Percentiles rank a stretch among this genome's conserved stretches.
Evolutionary conservation across 2,329 filamentous ascomycete species (phyloP).

Genomic region (Trichoderma endophyticum): DNA sequence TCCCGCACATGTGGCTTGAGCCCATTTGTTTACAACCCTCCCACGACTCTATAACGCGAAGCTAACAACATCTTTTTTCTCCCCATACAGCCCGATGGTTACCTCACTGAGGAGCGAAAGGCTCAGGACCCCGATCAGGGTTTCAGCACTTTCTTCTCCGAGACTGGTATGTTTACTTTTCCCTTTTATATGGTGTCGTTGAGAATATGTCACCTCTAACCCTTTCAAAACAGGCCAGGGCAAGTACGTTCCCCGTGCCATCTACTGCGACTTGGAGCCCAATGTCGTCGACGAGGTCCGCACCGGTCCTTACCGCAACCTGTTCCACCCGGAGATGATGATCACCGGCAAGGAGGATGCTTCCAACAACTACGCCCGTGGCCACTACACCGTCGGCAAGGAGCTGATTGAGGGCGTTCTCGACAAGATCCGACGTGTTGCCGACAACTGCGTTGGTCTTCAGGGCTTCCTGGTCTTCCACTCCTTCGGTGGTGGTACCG

Average conservation of each 20-base stretch:
- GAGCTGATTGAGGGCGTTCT: slow-evolving; percentile 97
- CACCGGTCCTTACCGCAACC: slow-evolving; percentile 90
- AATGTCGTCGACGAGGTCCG: slow-evolving; percentile 99
- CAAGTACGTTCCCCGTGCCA: slow-evolving; percentile 98
- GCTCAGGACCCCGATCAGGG: slow-evolving; percentile 87
- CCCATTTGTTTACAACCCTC: slow-evolving; percentile 16
- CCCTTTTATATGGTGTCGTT: background rate
- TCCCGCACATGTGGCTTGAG: slow-evolving; percentile 12
- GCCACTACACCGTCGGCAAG: slow-evolving; percentile 99
- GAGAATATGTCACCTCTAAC: background rate
- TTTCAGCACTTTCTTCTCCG: slow-evolving; percentile 99
- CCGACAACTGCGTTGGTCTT: slow-evolving; percentile 96
- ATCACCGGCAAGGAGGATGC: slow-evolving; percentile 99
- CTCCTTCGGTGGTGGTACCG: slow-evolving; percentile 98
- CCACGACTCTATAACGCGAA: background rate
- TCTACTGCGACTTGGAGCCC: slow-evolving; percentile 99
- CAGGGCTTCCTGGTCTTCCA: slow-evolving; percentile 99
- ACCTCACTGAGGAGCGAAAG: slow-evolving; percentile 97
- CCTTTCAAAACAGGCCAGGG: slow-evolving; percentile 67
- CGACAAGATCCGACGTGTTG: slow-evolving; percentile 95
- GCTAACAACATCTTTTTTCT: slow-evolving; percentile 8
- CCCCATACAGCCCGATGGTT: slow-evolving; percentile 80
- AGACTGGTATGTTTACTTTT: slow-evolving; percentile 70
- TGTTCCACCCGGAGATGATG: slow-evolving; percentile 99
- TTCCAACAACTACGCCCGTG: slow-evolving; percentile 99